Evolutionary conservation across 768 basidiomycete species (phyloP), one percentile per base, ranked within the genome.

Genomic region (Suillus sp.): DNA sequence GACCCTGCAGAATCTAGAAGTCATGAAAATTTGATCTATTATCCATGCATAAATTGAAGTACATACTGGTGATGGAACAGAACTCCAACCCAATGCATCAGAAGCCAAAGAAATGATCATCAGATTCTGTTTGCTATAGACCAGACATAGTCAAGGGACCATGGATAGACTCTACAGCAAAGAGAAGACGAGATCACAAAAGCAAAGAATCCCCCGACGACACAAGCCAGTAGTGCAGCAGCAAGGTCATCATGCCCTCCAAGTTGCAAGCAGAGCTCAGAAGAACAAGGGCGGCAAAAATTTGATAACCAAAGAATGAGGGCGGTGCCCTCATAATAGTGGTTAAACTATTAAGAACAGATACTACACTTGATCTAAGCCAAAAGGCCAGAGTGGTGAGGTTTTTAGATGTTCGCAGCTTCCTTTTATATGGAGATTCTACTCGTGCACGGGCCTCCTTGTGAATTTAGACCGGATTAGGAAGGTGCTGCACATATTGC

Each of bases 311-410:
- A 83, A 72, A 71, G 68, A 82, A 81, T 78, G 77, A 76, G 75
- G 71, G 80, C 82, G 75, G 77, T 84, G 83, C 80, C 77, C 73
- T 74, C 80, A 82, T 83, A 82, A 83, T 82, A 84, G 83, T 81
- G 81, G 82, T 75, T 84, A 75, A 67, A 78, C 82, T 86, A 80
- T 81, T 80, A 84, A 86, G 83, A 86, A 86, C 84, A 86, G 85
- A 86, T 86, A 86, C 86, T 86, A 86, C 86, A 86, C 86, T 86
- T 86, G 85, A 86, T 86, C 85, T 86, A 85, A 86, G 84, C 85
- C 85, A 85, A 84, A 82, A 84, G 83, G 84, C 84, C 83, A 80
- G 79, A 80, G 79, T 80, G 79, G 79, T 80, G 70, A 38, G 55
- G 55, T 11, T 56, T 20, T 25, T 75, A 1, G 4, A 5, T 0